Base-by-base conservation (phyloP, 495 filamentous ascomycete genomes). In the Glonium stellatum region DNA sequence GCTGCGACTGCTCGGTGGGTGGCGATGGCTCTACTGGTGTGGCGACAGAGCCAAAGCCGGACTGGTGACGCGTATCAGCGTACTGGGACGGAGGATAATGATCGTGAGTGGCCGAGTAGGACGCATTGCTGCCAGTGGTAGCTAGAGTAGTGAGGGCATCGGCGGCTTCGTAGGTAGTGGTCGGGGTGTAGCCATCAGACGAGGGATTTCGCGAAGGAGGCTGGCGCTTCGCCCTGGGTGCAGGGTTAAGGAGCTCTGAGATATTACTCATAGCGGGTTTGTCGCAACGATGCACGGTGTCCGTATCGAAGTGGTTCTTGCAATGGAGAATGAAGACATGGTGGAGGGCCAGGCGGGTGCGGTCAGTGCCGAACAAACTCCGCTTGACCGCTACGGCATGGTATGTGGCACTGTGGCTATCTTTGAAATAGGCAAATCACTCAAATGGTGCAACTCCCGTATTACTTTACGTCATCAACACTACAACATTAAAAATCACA, bases 111-210 rank as follows among this genome's bases (percentile, higher is more conserved):
- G n/a, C 15, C 25, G 62, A 41, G 56, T 54, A 47, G 58, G 61
- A 36, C 58, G 61, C 47, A 42, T 39, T 59, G 54, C 54, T 56
- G 36, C 51, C 58, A 25, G 52, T 41, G n/a, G 54, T 57, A n/a
- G 68, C 60, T 9, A 72, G 63, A 5, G 67, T 54, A 11, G 72
- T 66, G 18, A 74, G 54, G 34, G 71, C 70, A 48, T 69, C 58
- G 11, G 69, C 69, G n/a, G 70, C 70, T 37, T 72, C 71, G 49
- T 59, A 55, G 11, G 60, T 64, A 22, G 68, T 69, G 13, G 50
- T 47, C 15, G 64, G 57, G 21, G 48, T 54, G 44, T 37, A 49
- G 59, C 42, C 19, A 25, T 58, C 34, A 25, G 55, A 44, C 13
- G 25, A 55, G 34, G 12, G 15, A 21, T 57, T 61, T 15, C 51